A percentile compares a stretch with the other conserved stretches of the same genome.
Evolutionary conservation across 1,139 yeast species (phyloP).

Genomic region (Yamadazyma mexicana): DNA sequence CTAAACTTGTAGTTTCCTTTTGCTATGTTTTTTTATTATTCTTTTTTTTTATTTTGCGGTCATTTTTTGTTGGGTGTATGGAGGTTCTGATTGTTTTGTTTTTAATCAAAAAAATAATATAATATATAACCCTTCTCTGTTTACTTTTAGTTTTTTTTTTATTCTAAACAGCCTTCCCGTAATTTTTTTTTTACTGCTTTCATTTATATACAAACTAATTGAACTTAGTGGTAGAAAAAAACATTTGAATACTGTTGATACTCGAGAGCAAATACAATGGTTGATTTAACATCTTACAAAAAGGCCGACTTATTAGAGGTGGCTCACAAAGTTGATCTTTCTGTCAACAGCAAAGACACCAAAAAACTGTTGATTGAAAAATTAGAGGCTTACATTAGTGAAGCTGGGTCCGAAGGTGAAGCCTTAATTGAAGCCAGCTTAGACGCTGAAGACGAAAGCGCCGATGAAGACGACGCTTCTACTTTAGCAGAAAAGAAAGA

Average conservation of each 20-base stretch:
- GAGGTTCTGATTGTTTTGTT: conserved; percentile 2
- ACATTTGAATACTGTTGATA: neutral
- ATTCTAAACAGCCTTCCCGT: neutral
- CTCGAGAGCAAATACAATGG: conserved; percentile 9
- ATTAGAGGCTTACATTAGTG: conserved; percentile 36
- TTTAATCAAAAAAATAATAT: neutral
- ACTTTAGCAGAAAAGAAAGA: conserved; percentile 26
- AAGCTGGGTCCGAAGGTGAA: conserved; percentile 40
- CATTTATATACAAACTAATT: too few species aligned
- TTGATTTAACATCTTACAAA: conserved; percentile 16
- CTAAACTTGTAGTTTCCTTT: too few species aligned
- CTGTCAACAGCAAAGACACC: conserved; percentile 39
- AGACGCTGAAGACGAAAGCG: conserved; percentile 20
- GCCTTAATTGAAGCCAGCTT: conserved; percentile 24
- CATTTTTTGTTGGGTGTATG: conserved; percentile 4
- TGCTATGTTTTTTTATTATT: too few species aligned
- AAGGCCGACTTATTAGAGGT: conserved; percentile 42
- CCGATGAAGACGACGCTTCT: conserved; percentile 22
- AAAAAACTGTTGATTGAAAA: conserved; percentile 44
- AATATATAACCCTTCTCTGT: conserved; percentile 1
- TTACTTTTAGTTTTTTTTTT: neutral
- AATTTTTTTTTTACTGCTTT: neutral
- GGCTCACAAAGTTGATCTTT: conserved; percentile 36
- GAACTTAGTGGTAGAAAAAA: neutral
- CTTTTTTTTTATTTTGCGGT: neutral